A percentile compares a stretch with the other conserved stretches of the same genome.
phyloP scores from a whole-genome alignment of 768 basidiomycete genomes.

The Boletus vinaceobasis region DNA sequence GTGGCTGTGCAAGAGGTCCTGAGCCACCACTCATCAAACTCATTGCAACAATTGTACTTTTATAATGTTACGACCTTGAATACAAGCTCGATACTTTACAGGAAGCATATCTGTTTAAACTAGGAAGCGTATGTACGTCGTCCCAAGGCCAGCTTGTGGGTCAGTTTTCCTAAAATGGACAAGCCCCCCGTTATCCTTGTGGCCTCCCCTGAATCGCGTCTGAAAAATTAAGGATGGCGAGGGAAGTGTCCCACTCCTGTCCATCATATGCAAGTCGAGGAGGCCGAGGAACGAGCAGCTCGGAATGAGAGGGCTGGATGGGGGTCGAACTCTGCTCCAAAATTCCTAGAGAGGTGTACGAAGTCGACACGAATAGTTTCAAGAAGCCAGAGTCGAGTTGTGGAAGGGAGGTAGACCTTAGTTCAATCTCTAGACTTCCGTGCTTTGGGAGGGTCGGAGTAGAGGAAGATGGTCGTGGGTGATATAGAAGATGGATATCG shows the following conservation, averaged over 20 bases:
- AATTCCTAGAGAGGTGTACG: slow-evolving; percentile 44
- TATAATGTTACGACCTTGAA: background rate
- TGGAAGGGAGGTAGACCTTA: slow-evolving; percentile 41
- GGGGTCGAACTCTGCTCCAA: slow-evolving; percentile 43
- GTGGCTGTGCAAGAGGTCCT: slow-evolving; percentile 8
- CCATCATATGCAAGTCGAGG: slow-evolving; percentile 6
- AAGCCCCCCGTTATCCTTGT: background rate
- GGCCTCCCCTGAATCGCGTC: slow-evolving; percentile 2
- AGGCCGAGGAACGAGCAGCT: background rate
- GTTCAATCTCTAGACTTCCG: slow-evolving; percentile 38
- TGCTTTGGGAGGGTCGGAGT: slow-evolving; percentile 45
- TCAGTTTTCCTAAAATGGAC: background rate
- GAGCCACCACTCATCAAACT: too few relatives aligned
- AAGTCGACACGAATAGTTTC: slow-evolving; percentile 56
- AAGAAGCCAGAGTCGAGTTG: slow-evolving; percentile 48
- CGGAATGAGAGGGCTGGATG: slow-evolving; percentile 15
- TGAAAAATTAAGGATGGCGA: slow-evolving; percentile 23
- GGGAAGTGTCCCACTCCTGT: slow-evolving; percentile 32
- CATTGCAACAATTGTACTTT: background rate
- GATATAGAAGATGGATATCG: slow-evolving; percentile 53
- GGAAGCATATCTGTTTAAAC: background rate
- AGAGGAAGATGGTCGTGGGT: slow-evolving; percentile 38
- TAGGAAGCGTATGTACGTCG: background rate
- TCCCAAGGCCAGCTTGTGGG: slow-evolving; percentile 13
- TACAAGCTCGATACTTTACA: background rate